Conservation (phyloP, 1,284 basidiomycete species). For the Malassezia arunalokei region DNA sequence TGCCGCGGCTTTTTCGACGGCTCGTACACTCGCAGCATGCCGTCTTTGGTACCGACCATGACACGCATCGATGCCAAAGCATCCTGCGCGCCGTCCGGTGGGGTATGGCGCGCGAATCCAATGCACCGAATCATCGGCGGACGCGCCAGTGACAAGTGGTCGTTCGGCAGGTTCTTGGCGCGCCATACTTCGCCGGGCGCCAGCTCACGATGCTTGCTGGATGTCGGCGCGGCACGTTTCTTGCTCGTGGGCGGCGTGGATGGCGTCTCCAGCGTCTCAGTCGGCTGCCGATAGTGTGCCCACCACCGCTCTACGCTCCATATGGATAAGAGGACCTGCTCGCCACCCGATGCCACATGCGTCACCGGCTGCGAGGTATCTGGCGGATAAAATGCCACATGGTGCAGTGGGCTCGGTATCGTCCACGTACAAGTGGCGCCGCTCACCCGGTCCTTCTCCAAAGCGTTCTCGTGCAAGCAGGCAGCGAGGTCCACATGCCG, state of each 20-base stretch:
- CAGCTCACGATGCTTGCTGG: not conserved
- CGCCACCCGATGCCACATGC: constrained; percentile 13
- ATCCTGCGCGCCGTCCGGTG: not conserved
- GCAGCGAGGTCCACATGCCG: constrained; percentile 2
- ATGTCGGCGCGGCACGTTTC: constrained; percentile 3
- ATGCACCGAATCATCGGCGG: constrained; percentile 10
- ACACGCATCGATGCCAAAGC: not conserved
- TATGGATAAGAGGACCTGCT: constrained; percentile 11
- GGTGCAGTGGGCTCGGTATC: constrained; percentile 6
- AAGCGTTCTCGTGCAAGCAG: not conserved
- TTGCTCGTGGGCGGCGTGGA: not conserved
- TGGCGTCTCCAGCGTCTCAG: not conserved
- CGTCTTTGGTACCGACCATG: constrained; percentile 15
- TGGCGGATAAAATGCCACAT: constrained; percentile 10
- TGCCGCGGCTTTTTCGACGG: constrained; percentile 3
- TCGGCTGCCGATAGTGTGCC: not conserved
- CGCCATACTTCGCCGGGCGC: constrained; percentile 13
- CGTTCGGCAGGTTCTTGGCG: constrained; percentile 16
- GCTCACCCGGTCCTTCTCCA: not conserved
- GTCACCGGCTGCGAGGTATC: not conserved
- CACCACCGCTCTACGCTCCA: constrained; percentile 2
- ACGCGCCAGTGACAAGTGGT: constrained; percentile 7
- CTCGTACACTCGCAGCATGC: constrained; percentile 10
- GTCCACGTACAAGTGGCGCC: constrained; percentile 1
- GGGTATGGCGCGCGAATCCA: not conserved